Conservation (phyloP, 805 yeast genomes). For the Pichia heedii region DNA sequence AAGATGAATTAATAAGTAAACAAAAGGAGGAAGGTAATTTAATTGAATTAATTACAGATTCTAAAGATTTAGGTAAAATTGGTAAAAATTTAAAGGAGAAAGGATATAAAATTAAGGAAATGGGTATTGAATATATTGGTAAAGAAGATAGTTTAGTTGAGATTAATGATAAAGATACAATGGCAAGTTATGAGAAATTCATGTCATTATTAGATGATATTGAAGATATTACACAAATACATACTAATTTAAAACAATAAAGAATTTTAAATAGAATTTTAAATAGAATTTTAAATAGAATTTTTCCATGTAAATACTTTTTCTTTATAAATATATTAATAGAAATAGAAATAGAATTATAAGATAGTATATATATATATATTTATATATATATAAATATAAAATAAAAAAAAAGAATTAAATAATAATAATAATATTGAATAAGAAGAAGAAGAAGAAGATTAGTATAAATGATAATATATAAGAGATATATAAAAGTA, state of each 20-base stretch:
- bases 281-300: too few species aligned
- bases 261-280: not conserved
- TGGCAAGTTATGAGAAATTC: constrained; percentile 47
- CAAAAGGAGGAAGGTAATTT: constrained; percentile 14
- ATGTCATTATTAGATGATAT: constrained; percentile 57
- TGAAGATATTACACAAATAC: constrained; percentile 78
- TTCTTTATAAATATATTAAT: too few species aligned
- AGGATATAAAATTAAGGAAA: constrained; percentile 55
- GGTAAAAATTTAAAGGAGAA: constrained; percentile 45
- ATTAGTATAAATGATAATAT: too few species aligned
- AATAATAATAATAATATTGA: too few species aligned
- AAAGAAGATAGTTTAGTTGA: constrained; percentile 50
- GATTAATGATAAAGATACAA: constrained; percentile 44
- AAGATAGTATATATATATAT: too few species aligned
- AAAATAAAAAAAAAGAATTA: too few species aligned
- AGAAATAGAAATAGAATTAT: too few species aligned
- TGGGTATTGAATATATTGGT: constrained; percentile 61
- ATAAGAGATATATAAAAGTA: too few species aligned
- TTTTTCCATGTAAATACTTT: too few species aligned
- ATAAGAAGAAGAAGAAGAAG: too few species aligned
- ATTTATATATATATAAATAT: too few species aligned
- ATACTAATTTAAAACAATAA: constrained; percentile 46
- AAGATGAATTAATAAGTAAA: constrained; percentile 13
- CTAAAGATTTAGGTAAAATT: constrained; percentile 50
- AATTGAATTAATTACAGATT: constrained; percentile 53